Evolutionary conservation across 306 rosid species (phyloP), one percentile per base, ranked within the genome.

Genomic region (Malus asiatica): DNA sequence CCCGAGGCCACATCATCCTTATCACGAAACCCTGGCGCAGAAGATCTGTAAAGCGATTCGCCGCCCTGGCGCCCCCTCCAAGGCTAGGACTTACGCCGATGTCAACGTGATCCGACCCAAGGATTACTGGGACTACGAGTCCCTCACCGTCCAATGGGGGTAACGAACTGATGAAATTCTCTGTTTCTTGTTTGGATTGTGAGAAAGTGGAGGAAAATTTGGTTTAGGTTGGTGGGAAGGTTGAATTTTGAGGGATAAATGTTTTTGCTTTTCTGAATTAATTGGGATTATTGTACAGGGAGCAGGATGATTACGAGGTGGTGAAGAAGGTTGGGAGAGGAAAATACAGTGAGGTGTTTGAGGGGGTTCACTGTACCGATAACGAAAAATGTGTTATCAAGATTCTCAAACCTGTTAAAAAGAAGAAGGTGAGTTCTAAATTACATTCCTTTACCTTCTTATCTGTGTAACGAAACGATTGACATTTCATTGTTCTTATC

Each of bases 71-170:
- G 99, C 96, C 60, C 82, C 93, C 78, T 93, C 98, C 59, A 89
- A 89, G 77, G 90, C 98, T 48, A 84, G 95, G 93, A 91, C 89
- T 74, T 93, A 89, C 77, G 52, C 92, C 70, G 98, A 93, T 44
- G 74, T 93, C 82, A 93, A 93, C 91, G 93, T 93, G 14, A 75
- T 93, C 76, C 98, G 98, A 40, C 98, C 98, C 55, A 90, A 93
- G 79, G 98, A 93, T 29, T 93, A 93, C 74, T 93, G 93, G 98
- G 97, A 93, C 84, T 93, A 93, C 74, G 98, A 93, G 83, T 66
- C 97, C 79, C 98, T 93, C 79, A 84, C 91, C 87, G 97, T 93
- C 48, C 96, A 90, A 81, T 93, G 98, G 98, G 98, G 98, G 98
- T 93, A 86, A 83, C 13, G 5, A 3, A 33, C 62, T 32, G 40